phyloP scores from a whole-genome alignment of 306 rosid genomes.

The Ormosia semicastrata region DNA sequence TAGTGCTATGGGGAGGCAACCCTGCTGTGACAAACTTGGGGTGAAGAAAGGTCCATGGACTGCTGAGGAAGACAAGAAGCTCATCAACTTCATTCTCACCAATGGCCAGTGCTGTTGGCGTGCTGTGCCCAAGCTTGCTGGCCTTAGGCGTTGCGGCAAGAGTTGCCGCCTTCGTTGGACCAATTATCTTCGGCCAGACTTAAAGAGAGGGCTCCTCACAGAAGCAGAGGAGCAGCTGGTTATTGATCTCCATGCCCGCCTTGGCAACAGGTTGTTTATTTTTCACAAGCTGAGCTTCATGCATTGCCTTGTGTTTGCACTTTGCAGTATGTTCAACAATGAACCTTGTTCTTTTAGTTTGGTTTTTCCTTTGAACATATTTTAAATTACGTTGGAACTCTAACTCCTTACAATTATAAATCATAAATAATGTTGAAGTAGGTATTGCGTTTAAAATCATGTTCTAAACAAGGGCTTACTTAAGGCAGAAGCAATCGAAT shows the following conservation, averaged over 20 bases:
- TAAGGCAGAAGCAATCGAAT: slow-evolving; percentile 27
- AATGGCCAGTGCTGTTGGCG: slow-evolving; percentile 96
- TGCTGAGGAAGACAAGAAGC: slow-evolving; percentile 82
- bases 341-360: neutral
- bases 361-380: neutral
- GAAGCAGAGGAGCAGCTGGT: slow-evolving; percentile 70
- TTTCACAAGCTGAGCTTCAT: neutral
- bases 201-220: slow-evolving; percentile 81
- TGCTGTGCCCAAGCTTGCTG: slow-evolving; percentile 83
- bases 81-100: slow-evolving; percentile 72
- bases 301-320: slow-evolving; percentile 9
- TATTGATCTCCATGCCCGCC: slow-evolving; percentile 85
- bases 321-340: neutral
- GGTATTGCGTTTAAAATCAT: neutral
- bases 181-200: slow-evolving; percentile 80
- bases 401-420: neutral
- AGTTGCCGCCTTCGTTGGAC: slow-evolving; percentile 97
- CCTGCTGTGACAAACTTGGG: slow-evolving; percentile 87
- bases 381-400: neutral
- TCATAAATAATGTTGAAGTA: neutral
- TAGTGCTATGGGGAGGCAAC: slow-evolving; percentile 75
- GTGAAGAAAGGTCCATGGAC: slow-evolving; percentile 96
- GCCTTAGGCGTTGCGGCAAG: slow-evolving; percentile 83
- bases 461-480: slow-evolving; percentile 26
- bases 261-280: slow-evolving; percentile 67